phyloP scores from a whole-genome alignment of 83 land plant genomes.

The Picea abies region DNA sequence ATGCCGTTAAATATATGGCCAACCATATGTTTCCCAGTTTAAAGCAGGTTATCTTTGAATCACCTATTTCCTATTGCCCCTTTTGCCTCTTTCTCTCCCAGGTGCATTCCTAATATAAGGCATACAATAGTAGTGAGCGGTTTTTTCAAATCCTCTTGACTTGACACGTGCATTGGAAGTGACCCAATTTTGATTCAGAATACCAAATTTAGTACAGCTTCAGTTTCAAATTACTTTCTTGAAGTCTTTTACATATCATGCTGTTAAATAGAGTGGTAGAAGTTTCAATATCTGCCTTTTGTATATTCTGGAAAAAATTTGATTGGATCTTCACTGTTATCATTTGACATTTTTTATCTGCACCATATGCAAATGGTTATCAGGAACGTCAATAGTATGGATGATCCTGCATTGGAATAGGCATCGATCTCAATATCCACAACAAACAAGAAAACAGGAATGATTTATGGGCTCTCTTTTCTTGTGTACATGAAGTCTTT shows the following conservation, averaged over 20 bases:
- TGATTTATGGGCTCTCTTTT: background rate
- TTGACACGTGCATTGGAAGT: background rate
- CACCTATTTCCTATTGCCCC: too few relatives aligned
- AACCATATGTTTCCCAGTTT: too few relatives aligned
- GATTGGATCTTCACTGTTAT: background rate
- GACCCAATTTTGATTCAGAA: background rate
- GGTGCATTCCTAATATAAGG: background rate
- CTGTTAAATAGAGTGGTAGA: background rate
- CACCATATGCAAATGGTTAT: background rate
- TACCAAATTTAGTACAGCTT: background rate
- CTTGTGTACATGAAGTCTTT: background rate
- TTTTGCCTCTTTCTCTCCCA: too few relatives aligned
- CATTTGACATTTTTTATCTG: background rate
- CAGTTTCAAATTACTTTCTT: background rate
- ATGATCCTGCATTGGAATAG: slow-evolving; percentile 13
- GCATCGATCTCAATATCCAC: background rate
- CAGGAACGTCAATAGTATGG: slow-evolving; percentile 8
- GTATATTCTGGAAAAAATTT: background rate
- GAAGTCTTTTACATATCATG: background rate
- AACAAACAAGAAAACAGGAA: background rate
- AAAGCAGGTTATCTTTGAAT: too few relatives aligned
- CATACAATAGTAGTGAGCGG: background rate
- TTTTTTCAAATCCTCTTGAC: background rate
- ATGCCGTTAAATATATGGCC: too few relatives aligned
- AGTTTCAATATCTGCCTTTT: background rate